These are phyloP conservation scores for Rostrohypoxylon terebratum DNA, from an alignment of 495 filamentous ascomycete genomes.

Conservation along the genomic window DNA sequence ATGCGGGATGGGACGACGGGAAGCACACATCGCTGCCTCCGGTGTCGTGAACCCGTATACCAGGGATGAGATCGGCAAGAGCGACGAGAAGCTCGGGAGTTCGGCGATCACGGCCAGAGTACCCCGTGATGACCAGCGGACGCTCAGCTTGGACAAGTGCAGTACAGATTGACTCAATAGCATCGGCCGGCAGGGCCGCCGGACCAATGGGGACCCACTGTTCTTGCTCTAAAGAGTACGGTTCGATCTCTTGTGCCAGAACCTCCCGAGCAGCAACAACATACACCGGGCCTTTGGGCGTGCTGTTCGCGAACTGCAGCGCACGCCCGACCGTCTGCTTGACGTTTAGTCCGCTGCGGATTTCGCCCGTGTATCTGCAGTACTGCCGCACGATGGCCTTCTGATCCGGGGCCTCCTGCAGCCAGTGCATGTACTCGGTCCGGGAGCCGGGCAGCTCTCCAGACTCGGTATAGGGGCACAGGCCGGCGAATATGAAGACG, in stretches of 20 bases:
- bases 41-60: conserved; percentile 76
- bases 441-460: conserved; percentile 78
- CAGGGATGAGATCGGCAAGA: conserved; percentile 71
- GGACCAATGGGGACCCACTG: conserved; percentile 73
- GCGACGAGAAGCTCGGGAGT: conserved; percentile 71
- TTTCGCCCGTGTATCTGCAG: conserved; percentile 78
- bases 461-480: conserved; percentile 80
- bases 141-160: conserved; percentile 71
- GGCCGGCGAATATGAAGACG: conserved; percentile 80
- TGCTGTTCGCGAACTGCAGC: conserved; percentile 76
- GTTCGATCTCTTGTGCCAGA: conserved; percentile 79
- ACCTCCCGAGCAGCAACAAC: conserved; percentile 74
- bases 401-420: conserved; percentile 83
- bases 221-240: conserved; percentile 70
- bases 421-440: conserved; percentile 87
- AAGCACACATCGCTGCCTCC: conserved; percentile 84
- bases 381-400: conserved; percentile 81
- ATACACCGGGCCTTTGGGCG: conserved; percentile 80
- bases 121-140: conserved; percentile 76
- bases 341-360: conserved; percentile 79
- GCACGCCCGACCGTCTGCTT: conserved; percentile 83
- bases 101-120: conserved; percentile 70
- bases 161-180: conserved; percentile 67
- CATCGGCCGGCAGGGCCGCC: conserved; percentile 69
- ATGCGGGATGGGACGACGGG: conserved; percentile 72